A percentile compares a stretch with the other conserved stretches of the same genome.
Evolutionary conservation across 805 yeast species (phyloP).

Genomic region (Candida ascalaphidarum): DNA sequence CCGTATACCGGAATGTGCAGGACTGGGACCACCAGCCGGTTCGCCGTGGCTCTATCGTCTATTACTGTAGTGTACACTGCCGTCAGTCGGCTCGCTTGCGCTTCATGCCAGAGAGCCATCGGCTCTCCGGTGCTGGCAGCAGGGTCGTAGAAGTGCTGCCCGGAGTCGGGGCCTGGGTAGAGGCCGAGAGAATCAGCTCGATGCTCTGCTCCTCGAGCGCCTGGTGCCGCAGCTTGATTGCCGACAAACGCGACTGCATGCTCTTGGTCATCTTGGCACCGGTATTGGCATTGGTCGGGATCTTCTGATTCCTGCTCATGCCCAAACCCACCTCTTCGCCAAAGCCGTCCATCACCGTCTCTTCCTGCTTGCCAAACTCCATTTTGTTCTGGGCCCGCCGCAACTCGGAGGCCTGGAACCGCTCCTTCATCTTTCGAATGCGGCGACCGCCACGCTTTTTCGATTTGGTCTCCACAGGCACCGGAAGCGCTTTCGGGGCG

Average conservation of each 20-base stretch:
- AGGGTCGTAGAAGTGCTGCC: too few species aligned
- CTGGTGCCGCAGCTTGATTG: too few species aligned
- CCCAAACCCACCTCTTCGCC: conserved; percentile 86
- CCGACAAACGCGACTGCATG: conserved; percentile 38
- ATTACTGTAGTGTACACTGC: too few species aligned
- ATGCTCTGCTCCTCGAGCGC: too few species aligned
- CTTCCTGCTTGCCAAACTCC: conserved; percentile 74
- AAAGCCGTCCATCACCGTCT: conserved; percentile 47
- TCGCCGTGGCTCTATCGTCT: too few species aligned
- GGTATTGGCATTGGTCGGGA: conserved; percentile 35
- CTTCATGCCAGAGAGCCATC: too few species aligned
- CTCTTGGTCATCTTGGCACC: conserved; percentile 54
- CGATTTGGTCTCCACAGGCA: conserved; percentile 67
- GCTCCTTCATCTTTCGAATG: conserved; percentile 71
- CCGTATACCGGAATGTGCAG: too few species aligned
- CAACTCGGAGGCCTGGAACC: conserved; percentile 71
- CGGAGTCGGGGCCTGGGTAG: too few species aligned
- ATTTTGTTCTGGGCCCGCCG: conserved; percentile 79
- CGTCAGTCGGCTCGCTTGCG: too few species aligned
- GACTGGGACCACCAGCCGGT: too few species aligned
- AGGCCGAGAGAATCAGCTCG: too few species aligned
- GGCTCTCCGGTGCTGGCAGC: too few species aligned
- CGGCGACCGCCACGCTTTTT: conserved; percentile 84
- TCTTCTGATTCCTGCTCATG: conserved; percentile 39
- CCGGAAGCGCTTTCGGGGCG: conserved; percentile 55